Evolutionary conservation across 176 grass and related monocot genomes (phyloP).

Genomic region (Pontederia paniculata): DNA sequence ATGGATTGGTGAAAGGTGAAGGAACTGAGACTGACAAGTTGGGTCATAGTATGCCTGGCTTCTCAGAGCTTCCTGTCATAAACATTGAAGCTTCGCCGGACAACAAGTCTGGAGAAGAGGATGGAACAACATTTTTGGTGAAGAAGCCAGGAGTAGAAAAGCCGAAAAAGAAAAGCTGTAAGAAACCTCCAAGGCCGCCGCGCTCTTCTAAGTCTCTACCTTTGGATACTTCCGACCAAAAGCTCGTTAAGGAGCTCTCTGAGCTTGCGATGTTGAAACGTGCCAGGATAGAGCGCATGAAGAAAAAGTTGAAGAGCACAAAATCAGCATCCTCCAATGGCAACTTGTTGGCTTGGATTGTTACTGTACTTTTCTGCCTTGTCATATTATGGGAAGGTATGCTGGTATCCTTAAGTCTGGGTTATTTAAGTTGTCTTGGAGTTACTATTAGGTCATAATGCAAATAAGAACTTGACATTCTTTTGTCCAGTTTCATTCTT

Average conservation of each 20-base stretch:
- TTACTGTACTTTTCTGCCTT: conserved; percentile 78
- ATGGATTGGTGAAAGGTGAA: conserved; percentile 26
- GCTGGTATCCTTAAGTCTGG: neutral
- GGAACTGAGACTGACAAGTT: conserved; percentile 9
- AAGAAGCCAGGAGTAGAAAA: conserved; percentile 32
- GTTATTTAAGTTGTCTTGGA: neutral
- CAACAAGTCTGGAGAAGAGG: conserved; percentile 33
- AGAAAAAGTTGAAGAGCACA: conserved; percentile 80
- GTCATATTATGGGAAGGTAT: conserved; percentile 96
- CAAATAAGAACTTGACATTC: no score
- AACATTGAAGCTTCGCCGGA: conserved; percentile 31
- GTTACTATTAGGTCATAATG: neutral
- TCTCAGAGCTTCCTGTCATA: conserved; percentile 16
- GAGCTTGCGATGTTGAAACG: conserved; percentile 63
- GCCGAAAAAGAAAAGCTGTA: conserved; percentile 66
- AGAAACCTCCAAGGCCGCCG: conserved; percentile 71
- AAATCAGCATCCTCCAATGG: conserved; percentile 37
- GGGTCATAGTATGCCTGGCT: conserved; percentile 14
- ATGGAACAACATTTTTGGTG: conserved; percentile 33
- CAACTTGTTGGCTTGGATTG: conserved; percentile 50
- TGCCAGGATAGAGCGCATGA: conserved; percentile 93
- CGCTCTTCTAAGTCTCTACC: conserved; percentile 33
- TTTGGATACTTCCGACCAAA: conserved; percentile 60
- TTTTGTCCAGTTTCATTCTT: no score
- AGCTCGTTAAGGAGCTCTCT: conserved; percentile 63